These are phyloP conservation scores for Curvularia lunata DNA, from an alignment of 2,329 filamentous ascomycete genomes.

Conservation along the genomic window DNA sequence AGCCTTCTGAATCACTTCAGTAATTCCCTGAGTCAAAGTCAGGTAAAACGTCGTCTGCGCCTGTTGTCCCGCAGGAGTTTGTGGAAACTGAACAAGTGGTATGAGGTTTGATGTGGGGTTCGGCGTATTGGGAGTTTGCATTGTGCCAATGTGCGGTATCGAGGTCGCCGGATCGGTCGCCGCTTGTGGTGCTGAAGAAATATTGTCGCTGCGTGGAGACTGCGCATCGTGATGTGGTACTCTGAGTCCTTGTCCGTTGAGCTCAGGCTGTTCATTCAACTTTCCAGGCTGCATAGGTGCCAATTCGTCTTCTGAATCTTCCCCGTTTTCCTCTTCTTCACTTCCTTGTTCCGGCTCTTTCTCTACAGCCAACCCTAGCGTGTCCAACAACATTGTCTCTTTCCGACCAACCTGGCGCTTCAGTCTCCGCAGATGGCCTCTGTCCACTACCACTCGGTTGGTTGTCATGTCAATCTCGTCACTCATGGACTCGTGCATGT, in stretches of 20 bases:
- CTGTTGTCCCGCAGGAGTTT: conserved; percentile 40
- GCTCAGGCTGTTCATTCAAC: conserved; percentile 9
- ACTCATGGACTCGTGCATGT: conserved; percentile 80
- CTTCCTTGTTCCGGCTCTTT: conserved; percentile 45
- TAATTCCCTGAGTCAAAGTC: conserved; percentile 31
- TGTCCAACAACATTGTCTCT: conserved; percentile 31
- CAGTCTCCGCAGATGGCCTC: conserved; percentile 78
- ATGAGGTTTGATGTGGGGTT: conserved; percentile 28
- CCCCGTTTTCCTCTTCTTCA: conserved; percentile 35
- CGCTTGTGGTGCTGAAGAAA: not conserved
- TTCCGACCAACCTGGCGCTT: conserved; percentile 33
- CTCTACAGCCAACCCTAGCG: conserved; percentile 36
- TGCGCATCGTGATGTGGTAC: not conserved
- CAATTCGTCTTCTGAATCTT: conserved; percentile 39
- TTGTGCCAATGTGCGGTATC: conserved; percentile 5
- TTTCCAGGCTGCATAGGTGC: conserved; percentile 29
- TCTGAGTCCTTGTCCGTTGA: not conserved
- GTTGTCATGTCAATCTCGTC: conserved; percentile 89
- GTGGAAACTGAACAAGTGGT: conserved; percentile 36
- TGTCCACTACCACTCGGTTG: conserved; percentile 84
- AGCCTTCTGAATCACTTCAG: conserved; percentile 34
- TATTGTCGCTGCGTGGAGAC: not conserved
- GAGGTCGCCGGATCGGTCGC: conserved; percentile 2
- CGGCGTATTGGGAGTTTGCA: conserved; percentile 22
- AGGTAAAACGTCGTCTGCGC: conserved; percentile 37